Base-by-base conservation (phyloP, 768 basidiomycete genomes). In the Symmetrospora coprosmae region DNA sequence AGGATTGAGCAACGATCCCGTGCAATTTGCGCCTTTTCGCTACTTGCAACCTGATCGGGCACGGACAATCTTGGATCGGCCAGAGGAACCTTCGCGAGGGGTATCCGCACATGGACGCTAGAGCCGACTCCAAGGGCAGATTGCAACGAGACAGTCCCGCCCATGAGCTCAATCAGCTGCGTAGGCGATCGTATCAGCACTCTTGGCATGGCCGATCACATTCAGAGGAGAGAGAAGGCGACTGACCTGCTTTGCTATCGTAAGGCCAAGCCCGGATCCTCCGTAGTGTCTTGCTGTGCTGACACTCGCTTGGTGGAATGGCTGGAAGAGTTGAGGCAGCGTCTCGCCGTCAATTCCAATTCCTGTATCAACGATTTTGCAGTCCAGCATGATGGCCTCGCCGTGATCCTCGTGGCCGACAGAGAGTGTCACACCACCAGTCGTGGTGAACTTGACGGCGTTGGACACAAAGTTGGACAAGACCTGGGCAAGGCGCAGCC, bases 321-420 rank as follows among this genome's bases (percentile, higher is more conserved):
- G 94, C 70, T 99, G 87, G 74, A 99, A 99, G 70, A 97, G 92
- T 66, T 90, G 76, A 67, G 89, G 88, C 62, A 94, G 74, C 74
- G 94, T 94, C 71, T 94, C 92, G 71, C 89, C 87, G 45, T 88
- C 87, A 69, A 99, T 94, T 49, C 92, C 92, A 67, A 96, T 92
- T 60, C 92, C 92, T 0, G 90, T 96, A 70, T 99, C 92, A 53
- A 84, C 84, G 9, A 99, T 89, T 67, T 88, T 89, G 77, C 96
- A 92, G 73, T 90, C 87, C 9, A 99, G 75, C 16, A 85, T 86
- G n/a, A 90, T 85, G 61, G 80, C 48, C 4, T 43, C 33, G 61
- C 86, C 86, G 63, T 60, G 40, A 28, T 62, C 60, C 1, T 83
- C 82, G 60, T 52, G 30, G 19, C 46, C 60, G n/a, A 64, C 37